Conservation (phyloP, 1,139 yeast species). For the Taphrina confusa region DNA sequence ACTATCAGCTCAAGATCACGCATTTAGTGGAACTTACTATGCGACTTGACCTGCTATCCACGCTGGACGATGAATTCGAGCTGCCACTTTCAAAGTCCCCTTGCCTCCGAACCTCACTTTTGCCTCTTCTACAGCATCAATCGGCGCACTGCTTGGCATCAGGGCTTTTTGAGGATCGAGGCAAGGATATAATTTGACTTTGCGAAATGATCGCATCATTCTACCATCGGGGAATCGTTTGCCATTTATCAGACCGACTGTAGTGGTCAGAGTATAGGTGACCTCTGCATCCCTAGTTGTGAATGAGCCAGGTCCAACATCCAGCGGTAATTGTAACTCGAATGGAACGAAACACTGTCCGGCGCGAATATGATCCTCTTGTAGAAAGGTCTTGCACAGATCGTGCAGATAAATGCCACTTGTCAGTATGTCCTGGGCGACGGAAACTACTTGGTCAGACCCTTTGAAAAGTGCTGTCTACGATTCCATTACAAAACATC, state of each 20-base stretch:
- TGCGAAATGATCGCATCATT: conserved; percentile 17
- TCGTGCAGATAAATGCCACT: conserved; percentile 17
- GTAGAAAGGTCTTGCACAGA: conserved; percentile 13
- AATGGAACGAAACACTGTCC: conserved; percentile 28
- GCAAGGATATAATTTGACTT: conserved; percentile 30
- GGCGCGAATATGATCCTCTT: neutral
- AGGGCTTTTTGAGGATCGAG: conserved; percentile 34
- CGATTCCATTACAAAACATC: conserved; percentile 2
- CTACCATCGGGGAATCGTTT: conserved; percentile 30
- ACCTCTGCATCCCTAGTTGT: conserved; percentile 32
- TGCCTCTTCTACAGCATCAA: conserved; percentile 32
- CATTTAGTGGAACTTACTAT: neutral
- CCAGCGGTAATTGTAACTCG: conserved; percentile 35
- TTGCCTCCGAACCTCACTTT: conserved; percentile 33
- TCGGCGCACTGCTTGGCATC: conserved; percentile 33
- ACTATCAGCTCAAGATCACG: neutral
- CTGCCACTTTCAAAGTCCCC: conserved; percentile 34
- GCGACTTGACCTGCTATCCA: conserved; percentile 37
- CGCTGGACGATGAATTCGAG: conserved; percentile 33
- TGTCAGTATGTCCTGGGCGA: conserved; percentile 22
- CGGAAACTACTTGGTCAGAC: neutral
- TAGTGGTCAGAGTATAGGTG: conserved; percentile 22
- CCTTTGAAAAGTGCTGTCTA: neutral
- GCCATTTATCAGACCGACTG: conserved; percentile 29
- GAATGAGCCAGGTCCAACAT: conserved; percentile 36